phyloP scores from a whole-genome alignment of 73 alveolate species.

The Uronychia setigera region DNA sequence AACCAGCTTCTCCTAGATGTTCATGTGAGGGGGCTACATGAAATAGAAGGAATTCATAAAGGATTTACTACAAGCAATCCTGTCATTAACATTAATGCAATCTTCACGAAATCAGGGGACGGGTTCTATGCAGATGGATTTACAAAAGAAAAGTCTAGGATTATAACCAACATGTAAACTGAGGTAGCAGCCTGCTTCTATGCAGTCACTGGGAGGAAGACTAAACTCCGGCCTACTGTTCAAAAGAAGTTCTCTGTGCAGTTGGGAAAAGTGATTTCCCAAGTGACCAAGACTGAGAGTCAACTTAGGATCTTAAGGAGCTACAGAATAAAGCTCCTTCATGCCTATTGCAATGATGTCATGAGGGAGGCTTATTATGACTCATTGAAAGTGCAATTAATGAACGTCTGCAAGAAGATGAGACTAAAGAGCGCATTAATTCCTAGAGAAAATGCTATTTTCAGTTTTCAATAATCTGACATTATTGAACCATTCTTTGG shows the following conservation, averaged over 20 bases:
- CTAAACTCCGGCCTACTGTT: conserved; percentile 39
- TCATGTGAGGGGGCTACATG: conserved; percentile 6
- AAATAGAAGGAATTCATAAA: conserved; percentile 4
- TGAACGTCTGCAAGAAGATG: conserved; percentile 15
- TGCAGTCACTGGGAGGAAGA: conserved; percentile 22
- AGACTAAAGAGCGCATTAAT: conserved; percentile 6
- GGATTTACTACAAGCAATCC: conserved; percentile 34
- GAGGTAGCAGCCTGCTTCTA: conserved; percentile 57
- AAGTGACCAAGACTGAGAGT: conserved; percentile 27
- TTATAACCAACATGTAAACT: conserved; percentile 18
- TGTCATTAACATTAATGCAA: conserved; percentile 19
- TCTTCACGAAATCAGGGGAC: conserved; percentile 56
- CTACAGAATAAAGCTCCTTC: conserved; percentile 53
- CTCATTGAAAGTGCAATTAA: conserved; percentile 49
- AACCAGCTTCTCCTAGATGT: conserved; percentile 33
- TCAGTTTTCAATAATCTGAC: conserved; percentile 13
- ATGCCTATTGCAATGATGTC: conserved; percentile 67
- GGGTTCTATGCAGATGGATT: conserved; percentile 41
- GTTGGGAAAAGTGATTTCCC: conserved; percentile 12
- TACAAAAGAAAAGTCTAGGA: conserved; percentile 21
- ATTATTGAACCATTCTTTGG: conserved; percentile 20
- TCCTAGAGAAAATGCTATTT: conserved; percentile 28
- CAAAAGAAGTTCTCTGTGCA: conserved; percentile 40
- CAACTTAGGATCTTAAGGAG: conserved; percentile 33
- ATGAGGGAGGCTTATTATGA: conserved; percentile 72